Base-by-base conservation (phyloP, 2,329 filamentous ascomycete species). In the Aureobasidium mangrovei region DNA sequence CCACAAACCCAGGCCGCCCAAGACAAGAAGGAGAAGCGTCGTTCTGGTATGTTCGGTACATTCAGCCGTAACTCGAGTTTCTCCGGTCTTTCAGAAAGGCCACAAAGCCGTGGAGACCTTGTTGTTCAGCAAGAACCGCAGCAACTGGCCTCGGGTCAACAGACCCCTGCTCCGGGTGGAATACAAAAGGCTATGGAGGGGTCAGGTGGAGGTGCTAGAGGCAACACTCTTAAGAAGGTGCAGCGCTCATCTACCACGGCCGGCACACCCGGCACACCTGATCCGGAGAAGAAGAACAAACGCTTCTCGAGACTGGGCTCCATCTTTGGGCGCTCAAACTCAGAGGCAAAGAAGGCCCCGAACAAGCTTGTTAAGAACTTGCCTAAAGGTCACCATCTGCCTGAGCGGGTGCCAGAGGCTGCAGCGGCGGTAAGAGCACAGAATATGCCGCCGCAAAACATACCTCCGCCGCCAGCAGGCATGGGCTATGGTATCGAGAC, bases 291-390 rank as follows among this genome's bases (percentile, higher is more conserved):
- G 48, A 66, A 66, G 53, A 75, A 74, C 58, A 74, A 73, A 54
- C 67, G 73, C 33, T 74, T 75, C 45, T 75, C 74, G 2, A 61
- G 67, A 3, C 58, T 77, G 8, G 72, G 72, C 4, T 70, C 67
- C 33, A 58, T 77, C 1, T 75, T 77, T 52, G 65, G 68, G 31
- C 65, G 72, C 32, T 68, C 65, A 7, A 67, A 64, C 33, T 67
- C 68, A 36, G 57, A 57, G 10, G 58, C 65, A 5, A 54, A 56
- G 24, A 69, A 69, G 54, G 38, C 61, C 7, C 7, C 24, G 12
- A 53, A 53, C 40, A 53, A 53, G 26, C n/a, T 53, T 35, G 49
- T 53, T n/a, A 53, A 53, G 24, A 28, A n/a, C n/a, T 43, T 53
- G 32, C 49, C 49, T 7, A 35, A 35, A 28, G 26, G 6, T 12